These are phyloP conservation scores for Pneumocystis jirovecii DNA, from an alignment of 1,139 yeast species.

Conservation along the genomic window DNA sequence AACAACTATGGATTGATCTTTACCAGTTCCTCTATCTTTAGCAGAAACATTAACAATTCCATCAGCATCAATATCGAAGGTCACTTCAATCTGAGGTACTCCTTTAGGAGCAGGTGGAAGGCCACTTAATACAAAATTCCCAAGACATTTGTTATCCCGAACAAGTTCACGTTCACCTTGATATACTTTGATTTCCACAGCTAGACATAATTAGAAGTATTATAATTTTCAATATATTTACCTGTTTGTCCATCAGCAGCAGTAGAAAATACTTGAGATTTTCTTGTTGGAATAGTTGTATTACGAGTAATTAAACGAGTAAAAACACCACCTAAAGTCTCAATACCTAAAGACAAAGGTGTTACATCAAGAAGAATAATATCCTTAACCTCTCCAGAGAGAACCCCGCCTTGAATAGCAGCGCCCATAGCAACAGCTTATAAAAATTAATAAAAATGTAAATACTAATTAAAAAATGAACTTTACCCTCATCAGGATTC, in stretches of 20 bases:
- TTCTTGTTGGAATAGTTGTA: constrained; percentile 95
- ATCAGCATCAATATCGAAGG: constrained; percentile 95
- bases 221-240: neutral
- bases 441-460: neutral
- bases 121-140: constrained; percentile 88
- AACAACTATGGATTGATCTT: constrained; percentile 96
- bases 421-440: constrained; percentile 98
- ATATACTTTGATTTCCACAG: constrained; percentile 97
- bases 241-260: constrained; percentile 94
- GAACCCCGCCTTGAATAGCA: constrained; percentile 97
- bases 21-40: constrained; percentile 94
- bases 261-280: constrained; percentile 93
- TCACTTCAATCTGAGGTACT: constrained; percentile 97
- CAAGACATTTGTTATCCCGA: constrained; percentile 95
- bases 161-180: constrained; percentile 99
- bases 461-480: neutral
- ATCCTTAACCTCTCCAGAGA: constrained; percentile 96
- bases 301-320: constrained; percentile 95
- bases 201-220: constrained; percentile 18
- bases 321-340: constrained; percentile 97
- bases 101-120: constrained; percentile 99
- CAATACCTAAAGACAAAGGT: constrained; percentile 94
- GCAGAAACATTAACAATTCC: constrained; percentile 98
- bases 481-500: constrained; percentile 74
- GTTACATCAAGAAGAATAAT: constrained; percentile 90